A percentile compares a stretch with the other conserved stretches of the same genome.
Evolutionary conservation across 495 filamentous ascomycete genomes (phyloP).

Genomic region (Podospora pseudocomata): DNA sequence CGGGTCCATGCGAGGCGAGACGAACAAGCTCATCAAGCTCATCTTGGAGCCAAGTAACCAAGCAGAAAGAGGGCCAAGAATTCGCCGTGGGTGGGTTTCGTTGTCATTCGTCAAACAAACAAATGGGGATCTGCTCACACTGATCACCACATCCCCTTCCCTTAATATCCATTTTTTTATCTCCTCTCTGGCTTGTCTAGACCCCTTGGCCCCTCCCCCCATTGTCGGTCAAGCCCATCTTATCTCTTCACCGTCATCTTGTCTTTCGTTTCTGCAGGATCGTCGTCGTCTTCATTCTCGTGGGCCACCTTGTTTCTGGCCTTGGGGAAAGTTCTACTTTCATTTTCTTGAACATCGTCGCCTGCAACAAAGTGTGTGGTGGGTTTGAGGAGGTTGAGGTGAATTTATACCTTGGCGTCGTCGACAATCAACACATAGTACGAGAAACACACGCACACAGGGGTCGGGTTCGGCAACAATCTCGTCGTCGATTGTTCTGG

Average conservation of each 20-base stretch:
- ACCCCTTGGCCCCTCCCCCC: not conserved
- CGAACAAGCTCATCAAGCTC: not conserved
- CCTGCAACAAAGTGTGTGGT: not conserved
- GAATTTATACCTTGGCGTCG: not conserved
- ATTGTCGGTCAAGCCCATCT: not conserved
- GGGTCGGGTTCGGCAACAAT: not conserved
- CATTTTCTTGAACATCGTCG: not conserved
- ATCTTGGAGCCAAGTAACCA: not conserved
- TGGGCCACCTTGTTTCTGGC: not conserved
- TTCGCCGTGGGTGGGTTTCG: not conserved
- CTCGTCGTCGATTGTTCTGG: not conserved
- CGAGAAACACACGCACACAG: too few relatives aligned
- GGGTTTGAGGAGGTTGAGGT: not conserved
- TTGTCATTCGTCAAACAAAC: slow-evolving; percentile 2
- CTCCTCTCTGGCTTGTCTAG: not conserved
- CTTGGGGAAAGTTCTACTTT: not conserved
- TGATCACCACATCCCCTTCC: not conserved
- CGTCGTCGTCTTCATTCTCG: not conserved
- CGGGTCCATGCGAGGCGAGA: not conserved
- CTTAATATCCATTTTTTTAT: not conserved
- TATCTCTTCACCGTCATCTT: slow-evolving; percentile 1
- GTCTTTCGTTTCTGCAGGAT: slow-evolving; percentile 1
- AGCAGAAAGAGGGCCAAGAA: not conserved
- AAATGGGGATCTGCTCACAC: not conserved
- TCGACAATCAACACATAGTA: not conserved